Evolutionary conservation across 2,329 filamentous ascomycete species (phyloP), one percentile per base, ranked within the genome.

Genomic region (Colletotrichum neosansevieriae): DNA sequence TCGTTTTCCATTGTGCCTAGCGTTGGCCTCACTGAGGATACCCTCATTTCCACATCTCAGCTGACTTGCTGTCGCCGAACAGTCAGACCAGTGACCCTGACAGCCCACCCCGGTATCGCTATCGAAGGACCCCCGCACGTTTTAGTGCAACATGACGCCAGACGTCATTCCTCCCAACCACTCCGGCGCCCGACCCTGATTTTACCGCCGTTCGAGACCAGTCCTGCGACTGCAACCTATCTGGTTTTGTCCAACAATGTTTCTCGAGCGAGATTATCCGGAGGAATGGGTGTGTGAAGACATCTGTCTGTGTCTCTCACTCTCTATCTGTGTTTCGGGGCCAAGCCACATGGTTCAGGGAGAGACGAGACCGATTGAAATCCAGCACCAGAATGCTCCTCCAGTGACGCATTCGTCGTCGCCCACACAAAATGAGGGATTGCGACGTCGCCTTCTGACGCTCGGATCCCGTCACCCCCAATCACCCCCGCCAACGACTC

Each of bases 151-250:
- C 3, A 44, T 53, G 58, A 61, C 45, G 58, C 42, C 47, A 59
- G 58, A 61, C 47, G 58, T 61, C 47, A 53, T 61, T 53, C 62
- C 59, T 54, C 50, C 59, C 59, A 56, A 63, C 59, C 50, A 56
- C 47, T 61, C 24, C 21, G 38, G 38, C 49, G 11, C 40, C 11
- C 56, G 56, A 51, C 61, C 56, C 61, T 56, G 54, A 47, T 56
- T 65, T 56, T 58, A 57, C 29, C 34, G 40, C 38, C 38, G 45
- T 54, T 54, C 36, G 50, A 63, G 51, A 36, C 38, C 56, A 40
- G 44, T 24, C 32, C 49, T 34, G 58, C 34, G 29, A 51, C n/a
- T 21, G 50, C 47, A 49, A 62, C 63, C 58, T 15, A 17, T 60
- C 61, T 36, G 49, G 63, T 36, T 32, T n/a, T 24, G 17, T n/a